Evolutionary conservation across 129 eudicot species (phyloP), one percentile per base, ranked within the genome.

Genomic region (Scalesia atractyloides): DNA sequence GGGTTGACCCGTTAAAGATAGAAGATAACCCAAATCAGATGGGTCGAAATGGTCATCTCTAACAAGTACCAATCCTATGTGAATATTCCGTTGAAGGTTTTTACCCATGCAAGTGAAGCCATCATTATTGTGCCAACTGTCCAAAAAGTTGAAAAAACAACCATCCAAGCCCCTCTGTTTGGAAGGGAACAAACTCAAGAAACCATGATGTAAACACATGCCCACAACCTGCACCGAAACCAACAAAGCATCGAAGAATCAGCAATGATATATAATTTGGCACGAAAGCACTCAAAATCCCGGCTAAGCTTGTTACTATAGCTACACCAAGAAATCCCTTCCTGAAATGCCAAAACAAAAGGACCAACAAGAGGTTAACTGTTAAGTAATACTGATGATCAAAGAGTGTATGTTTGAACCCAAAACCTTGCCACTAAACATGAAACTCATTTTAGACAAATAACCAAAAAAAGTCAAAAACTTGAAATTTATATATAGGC

Each of bases 51-150:
- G 10, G n/a, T 14, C 26, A 17, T 43, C 19, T 20, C 16, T 47
- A 26, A 62, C 8, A 11, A 62, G n/a, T 47, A 26, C 49, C 8
- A 11, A 62, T 68, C 67, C 24, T 36, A 63, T 3, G 19, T 9
- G 47, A 48, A 52, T 53, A 62, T 39, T 37, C 34, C 16, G 49
- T 58, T 41, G 17, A 62, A 50, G 43, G 26, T 12, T 19, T 9
- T 60, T 87, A 87, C 97, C 97, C 89, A 87, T 22, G 89, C 91
- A 64, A 90, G 78, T 69, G 87, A 69, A 79, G 97, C 94, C 82
- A 87, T 91, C 11, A 87, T 54, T 53, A 90, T 81, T 54, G 97
- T 87, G 54, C 97, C 97, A 53, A 90, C 19, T 15, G 97, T 85
- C 97, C 97, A 90, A 67, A 85, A 87, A 79, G 89, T 81, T 20